These are phyloP conservation scores for Fraxinus platypoda DNA, from an alignment of 305 asterid species.

Conservation along the genomic window DNA sequence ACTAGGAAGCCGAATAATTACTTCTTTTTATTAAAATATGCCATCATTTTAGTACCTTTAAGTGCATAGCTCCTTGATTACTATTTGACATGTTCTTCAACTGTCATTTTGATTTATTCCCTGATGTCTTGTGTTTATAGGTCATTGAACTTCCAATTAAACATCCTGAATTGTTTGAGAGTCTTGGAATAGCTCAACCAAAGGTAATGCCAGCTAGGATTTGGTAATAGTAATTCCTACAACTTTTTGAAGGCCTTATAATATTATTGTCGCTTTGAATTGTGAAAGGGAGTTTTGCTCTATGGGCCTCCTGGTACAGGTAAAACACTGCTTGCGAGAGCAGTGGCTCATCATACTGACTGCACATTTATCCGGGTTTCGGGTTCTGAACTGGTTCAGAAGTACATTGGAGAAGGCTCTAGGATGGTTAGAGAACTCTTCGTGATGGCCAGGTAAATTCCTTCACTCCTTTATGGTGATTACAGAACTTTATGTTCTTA, in stretches of 20 bases:
- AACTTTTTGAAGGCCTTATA: conserved; percentile 7
- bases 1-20: not conserved
- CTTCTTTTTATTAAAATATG: not conserved
- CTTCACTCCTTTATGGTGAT: not conserved
- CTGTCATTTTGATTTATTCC: conserved; percentile 8
- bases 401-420: conserved; percentile 97
- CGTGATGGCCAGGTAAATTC: conserved; percentile 95
- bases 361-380: conserved; percentile 97
- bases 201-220: conserved; percentile 49
- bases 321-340: conserved; percentile 92
- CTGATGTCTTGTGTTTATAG: conserved; percentile 36
- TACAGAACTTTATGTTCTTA: not conserved
- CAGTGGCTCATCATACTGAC: conserved; percentile 98
- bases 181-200: conserved; percentile 98
- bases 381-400: conserved; percentile 95
- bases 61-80: not conserved
- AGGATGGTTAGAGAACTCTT: conserved; percentile 99
- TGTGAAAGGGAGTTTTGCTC: conserved; percentile 76
- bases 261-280: conserved; percentile 11
- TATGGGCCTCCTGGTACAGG: conserved; percentile 99
- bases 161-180: conserved; percentile 95
- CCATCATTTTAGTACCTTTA: not conserved
- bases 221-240: not conserved
- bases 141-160: conserved; percentile 98
- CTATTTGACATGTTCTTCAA: not conserved